Percentiles rank a stretch among this genome's conserved stretches.
These are phyloP conservation scores for Didymosphaeria variabile DNA, from an alignment of 2,329 filamentous ascomycete genomes.

Conservation along the genomic window DNA sequence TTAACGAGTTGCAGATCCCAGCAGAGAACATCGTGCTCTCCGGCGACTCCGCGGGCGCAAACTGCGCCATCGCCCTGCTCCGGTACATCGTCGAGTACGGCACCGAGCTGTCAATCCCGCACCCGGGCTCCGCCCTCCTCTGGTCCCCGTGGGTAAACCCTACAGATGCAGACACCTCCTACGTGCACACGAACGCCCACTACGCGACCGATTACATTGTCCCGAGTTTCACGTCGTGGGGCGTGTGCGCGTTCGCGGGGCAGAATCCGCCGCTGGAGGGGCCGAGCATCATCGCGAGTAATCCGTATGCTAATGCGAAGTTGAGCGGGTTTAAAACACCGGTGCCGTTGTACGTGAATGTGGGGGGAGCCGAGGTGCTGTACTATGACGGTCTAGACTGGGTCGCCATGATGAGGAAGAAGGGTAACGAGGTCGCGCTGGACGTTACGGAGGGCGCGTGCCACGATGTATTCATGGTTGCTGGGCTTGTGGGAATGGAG, in stretches of 20 bases:
- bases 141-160: constrained; percentile 58
- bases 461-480: constrained; percentile 59
- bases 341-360: constrained; percentile 54
- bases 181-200: constrained; percentile 43
- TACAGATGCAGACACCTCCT: constrained; percentile 32
- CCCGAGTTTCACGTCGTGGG: constrained; percentile 54
- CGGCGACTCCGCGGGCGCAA: constrained; percentile 62
- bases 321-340: constrained; percentile 50
- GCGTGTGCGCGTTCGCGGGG: constrained; percentile 47
- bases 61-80: constrained; percentile 56
- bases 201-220: constrained; percentile 55
- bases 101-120: constrained; percentile 38
- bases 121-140: constrained; percentile 51
- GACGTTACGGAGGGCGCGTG: constrained; percentile 53
- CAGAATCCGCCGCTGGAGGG: constrained; percentile 19
- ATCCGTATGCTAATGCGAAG: constrained; percentile 52
- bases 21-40: constrained; percentile 54
- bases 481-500: constrained; percentile 54
- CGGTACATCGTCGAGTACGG: constrained; percentile 58
- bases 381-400: constrained; percentile 52
- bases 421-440: constrained; percentile 54
- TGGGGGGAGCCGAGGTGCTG: constrained; percentile 54
- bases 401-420: constrained; percentile 47
- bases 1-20: constrained; percentile 52
- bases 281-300: constrained; percentile 12